Base-by-base conservation (phyloP, 768 basidiomycete species). In the Suillus tomentosus region DNA sequence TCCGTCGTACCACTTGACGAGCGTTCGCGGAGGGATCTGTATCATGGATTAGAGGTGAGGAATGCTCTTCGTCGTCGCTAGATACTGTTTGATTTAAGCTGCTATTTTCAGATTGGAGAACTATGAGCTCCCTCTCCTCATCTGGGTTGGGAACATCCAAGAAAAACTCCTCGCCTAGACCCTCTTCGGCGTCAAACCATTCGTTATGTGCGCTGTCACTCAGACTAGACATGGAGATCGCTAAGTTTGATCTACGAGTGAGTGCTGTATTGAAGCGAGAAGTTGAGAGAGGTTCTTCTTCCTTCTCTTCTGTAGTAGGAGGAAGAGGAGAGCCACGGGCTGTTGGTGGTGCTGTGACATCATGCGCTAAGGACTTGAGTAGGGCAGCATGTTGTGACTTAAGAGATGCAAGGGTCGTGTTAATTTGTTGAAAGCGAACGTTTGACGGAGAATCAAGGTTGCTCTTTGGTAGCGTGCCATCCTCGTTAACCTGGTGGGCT, bases 161-260 rank as follows among this genome's bases (percentile, higher is more conserved):
- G 2, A 90, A 71, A 71, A 88, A 92, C 71, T 94, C 92, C 65
- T 75, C 69, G 54, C 74, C 80, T 7, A 73, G 62, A 63, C 66
- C 34, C 60, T 88, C 89, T 47, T 82, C 77, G 10, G 92, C 92
- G 68, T 94, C 92, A 69, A 84, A 93, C 92, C 92, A 94, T 69
- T 92, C 85, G 59, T 81, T 77, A 62, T 81, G 72, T 34, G 40
- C 66, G 37, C 81, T 83, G 61, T 85, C 87, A 53, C 82, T 84
- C 34, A 77, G 71, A 37, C 81, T 81, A 2, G 84, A 85, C 43
- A 79, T 71, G 42, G 82, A 77, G 13, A 85, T 87, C 59, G 79
- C 71, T 40, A 82, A 81, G 61, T 79, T 78, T 11, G 80, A 78
- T 37, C 71, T 75, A 47, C 76, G 76, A 11, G 73, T 72, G 39